Base-by-base conservation (phyloP, 208 protist species). In the Phytomonas sp. region DNA sequence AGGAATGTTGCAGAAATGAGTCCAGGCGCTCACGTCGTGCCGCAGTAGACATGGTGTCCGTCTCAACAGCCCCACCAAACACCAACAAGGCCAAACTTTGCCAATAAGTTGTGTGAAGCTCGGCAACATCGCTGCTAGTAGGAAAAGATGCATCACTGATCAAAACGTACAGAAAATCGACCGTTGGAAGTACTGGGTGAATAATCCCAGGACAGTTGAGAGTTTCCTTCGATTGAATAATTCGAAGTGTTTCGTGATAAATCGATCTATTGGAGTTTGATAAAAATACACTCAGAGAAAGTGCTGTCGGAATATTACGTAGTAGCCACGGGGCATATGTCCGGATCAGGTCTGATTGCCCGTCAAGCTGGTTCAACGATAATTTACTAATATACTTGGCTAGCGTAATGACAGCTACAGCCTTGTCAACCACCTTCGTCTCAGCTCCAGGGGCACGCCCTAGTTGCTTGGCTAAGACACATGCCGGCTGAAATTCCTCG, bases 1-100 rank as follows among this genome's bases (percentile, higher is more conserved):
- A 45, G 0, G 87, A 89, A 19, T 67, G 70, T 5, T 72, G 67
- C 60, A 92, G 68, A 52, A 92, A 79, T n/a, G 77, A 70, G 64
- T 74, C 65, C 5, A 90, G 71, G 8, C 75, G 70, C 30, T 66
- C 49, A 7, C 77, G 77, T 49, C 40, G 40, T 12, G 14, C 40
- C 19, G 40, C 40, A 16, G 14, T 49, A 12, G 40, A 49, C 40
- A 49, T 49, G 40, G 40, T 49, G 14, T 49, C 40, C 14, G 40
- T 49, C 6, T 49, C 40, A 49, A 49, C 40, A 2, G 37, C 26
- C 30, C 40, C 61, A 10, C 66, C 68, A 67, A 83, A 63, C 7
- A 82, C 45, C 29, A 82, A 23, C n/a, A 74, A 49, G 32, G 68
- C 65, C 29, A 82, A 45, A 60, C 66, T 80, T 40, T 76, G 36